A percentile compares a stretch with the other conserved stretches of the same genome.
phyloP scores from a whole-genome alignment of 1,284 basidiomycete genomes.

The Ustilago tritici region DNA sequence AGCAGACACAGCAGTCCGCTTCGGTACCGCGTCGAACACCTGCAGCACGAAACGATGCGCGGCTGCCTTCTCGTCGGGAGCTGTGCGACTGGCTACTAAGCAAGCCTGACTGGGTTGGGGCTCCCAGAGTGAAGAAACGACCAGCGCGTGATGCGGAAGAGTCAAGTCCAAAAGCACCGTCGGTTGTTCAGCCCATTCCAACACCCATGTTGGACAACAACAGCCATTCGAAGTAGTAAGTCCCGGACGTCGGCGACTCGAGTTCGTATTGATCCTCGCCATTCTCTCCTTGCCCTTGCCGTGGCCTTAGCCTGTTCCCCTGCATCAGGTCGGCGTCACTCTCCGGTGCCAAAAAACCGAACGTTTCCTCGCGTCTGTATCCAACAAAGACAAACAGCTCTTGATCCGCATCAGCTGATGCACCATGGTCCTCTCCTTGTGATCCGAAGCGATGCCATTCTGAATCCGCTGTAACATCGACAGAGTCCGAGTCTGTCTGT shows the following conservation, averaged over 20 bases:
- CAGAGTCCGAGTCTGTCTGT: not conserved
- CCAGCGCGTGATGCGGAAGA: not conserved
- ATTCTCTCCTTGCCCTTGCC: slow-evolving; percentile 14
- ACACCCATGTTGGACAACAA: slow-evolving; percentile 48
- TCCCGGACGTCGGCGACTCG: slow-evolving; percentile 23
- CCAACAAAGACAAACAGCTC: slow-evolving; percentile 60
- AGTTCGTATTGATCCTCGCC: slow-evolving; percentile 7
- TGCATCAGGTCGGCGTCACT: slow-evolving; percentile 54
- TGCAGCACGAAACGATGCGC: too few relatives aligned
- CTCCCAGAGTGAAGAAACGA: not conserved
- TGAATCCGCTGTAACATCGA: not conserved
- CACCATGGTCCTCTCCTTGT: slow-evolving; percentile 26
- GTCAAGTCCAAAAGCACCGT: not conserved
- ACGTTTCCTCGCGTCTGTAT: slow-evolving; percentile 38
- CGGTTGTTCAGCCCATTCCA: slow-evolving; percentile 24
- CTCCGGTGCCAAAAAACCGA: slow-evolving; percentile 44
- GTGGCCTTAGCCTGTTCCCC: slow-evolving; percentile 42
- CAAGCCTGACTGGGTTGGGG: slow-evolving; percentile 31
- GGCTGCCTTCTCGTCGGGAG: slow-evolving; percentile 1
- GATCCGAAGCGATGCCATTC: slow-evolving; percentile 44
- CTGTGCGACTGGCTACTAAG: slow-evolving; percentile 24
- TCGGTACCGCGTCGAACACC: not conserved
- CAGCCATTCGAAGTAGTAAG: slow-evolving; percentile 60
- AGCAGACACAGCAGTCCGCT: not conserved
- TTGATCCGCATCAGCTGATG: slow-evolving; percentile 42